Base-by-base conservation (phyloP, 805 yeast genomes). In the Starmerella ratchasimensis region DNA sequence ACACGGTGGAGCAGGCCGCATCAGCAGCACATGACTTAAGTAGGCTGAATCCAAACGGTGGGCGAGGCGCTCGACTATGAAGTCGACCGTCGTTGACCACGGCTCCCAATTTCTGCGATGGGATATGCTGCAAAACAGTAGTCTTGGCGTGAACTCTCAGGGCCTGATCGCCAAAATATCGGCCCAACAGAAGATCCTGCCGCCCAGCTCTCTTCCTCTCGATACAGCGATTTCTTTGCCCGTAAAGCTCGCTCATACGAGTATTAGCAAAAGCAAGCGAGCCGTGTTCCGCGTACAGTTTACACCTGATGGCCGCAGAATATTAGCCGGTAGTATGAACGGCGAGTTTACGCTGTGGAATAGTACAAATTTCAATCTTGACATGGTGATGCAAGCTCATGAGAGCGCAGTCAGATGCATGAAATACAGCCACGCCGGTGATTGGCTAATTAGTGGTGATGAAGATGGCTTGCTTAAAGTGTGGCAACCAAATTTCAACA, bases 331-430 rank as follows among this genome's bases (percentile, higher is more conserved):
- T 0, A 74, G 88, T 21, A 83, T 80, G 60, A 73, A 82, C 39
- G 99, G 99, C 29, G 99, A 90, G 56, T 86, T 90, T 59, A 86
- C 97, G 10, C 64, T 90, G 32, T 90, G 97, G 97, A 84, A 86
- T 57, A 96, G 97, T 9, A 72, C 80, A 67, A 78, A 94, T 8
- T 90, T 88, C 61, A 83, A 82, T 55, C 84, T 90, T 55, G 99
- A 90, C 57, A 82, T 94, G 38, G 84, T 90, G 46, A 90, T 86
- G 93, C 98, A 90, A 63, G 97, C 97, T 1, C 99, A 90, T 59
- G 99, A 90, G 56, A 68, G 79, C 42, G 84, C 95, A 0, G 79
- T 90, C 26, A 68, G 84, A 24, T 67, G 88, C 1, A 62, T 83
- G 53, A 69, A 72, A 46, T 90, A 88, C 60, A 76, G 90, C 5